Evolutionary conservation across 306 rosid genomes (phyloP).

Genomic region (Parietaria judaica): DNA sequence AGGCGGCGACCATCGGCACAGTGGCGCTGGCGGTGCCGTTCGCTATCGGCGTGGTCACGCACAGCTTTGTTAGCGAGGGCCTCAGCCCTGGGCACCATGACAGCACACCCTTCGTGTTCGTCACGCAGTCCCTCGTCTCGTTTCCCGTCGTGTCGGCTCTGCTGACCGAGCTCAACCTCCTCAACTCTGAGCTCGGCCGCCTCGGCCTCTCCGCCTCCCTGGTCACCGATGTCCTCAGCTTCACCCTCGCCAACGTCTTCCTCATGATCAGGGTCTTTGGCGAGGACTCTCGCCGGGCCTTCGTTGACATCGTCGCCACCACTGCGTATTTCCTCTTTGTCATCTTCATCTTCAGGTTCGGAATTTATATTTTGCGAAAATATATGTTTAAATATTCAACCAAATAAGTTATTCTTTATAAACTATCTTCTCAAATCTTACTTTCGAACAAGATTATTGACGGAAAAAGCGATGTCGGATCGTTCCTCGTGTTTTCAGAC

Average conservation of each 20-base stretch:
- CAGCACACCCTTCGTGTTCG: background rate
- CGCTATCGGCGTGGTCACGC: background rate
- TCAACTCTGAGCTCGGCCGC: conserved; percentile 62
- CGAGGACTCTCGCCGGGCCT: background rate
- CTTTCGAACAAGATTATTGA: too few relatives aligned
- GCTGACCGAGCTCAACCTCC: conserved; percentile 29
- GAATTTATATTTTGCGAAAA: too few relatives aligned
- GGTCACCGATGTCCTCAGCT: conserved; percentile 36
- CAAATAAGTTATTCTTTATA: too few relatives aligned
- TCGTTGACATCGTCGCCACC: background rate
- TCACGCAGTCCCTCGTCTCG: background rate
- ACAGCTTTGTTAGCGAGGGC: background rate
- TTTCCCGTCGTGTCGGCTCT: conserved; percentile 20
- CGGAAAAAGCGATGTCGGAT: background rate
- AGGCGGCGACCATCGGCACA: conserved; percentile 25
- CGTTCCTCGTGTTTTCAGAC: conserved; percentile 8
- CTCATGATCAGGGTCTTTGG: background rate
- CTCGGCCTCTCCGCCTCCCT: conserved; percentile 43
- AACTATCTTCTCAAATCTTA: too few relatives aligned
- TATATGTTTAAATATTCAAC: too few relatives aligned
- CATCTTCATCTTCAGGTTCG: conserved; percentile 23
- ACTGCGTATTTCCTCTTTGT: background rate
- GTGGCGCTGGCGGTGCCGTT: conserved; percentile 15
- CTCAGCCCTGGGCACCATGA: background rate
- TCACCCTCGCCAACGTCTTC: background rate